phyloP scores from a whole-genome alignment of 768 basidiomycete genomes.

The Lactarius vividus region DNA sequence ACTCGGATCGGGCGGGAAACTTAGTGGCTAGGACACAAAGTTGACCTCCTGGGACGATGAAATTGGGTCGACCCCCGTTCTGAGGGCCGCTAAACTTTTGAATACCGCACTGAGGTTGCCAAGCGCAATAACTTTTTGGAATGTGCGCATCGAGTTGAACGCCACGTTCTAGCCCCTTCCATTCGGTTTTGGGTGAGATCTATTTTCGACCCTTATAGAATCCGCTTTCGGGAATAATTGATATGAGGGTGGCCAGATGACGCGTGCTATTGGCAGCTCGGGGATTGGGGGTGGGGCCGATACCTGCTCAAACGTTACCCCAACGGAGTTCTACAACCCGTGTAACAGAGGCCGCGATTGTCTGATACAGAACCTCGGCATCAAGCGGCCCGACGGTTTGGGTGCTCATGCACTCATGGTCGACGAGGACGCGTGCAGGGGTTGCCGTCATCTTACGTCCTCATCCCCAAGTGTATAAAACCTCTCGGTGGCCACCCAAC shows the following conservation, averaged over 20 bases:
- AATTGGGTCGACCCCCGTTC: not conserved
- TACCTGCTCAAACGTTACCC: not conserved
- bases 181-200: constrained; percentile 3
- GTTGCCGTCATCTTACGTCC: constrained; percentile 12
- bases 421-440: not conserved
- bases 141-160: not conserved
- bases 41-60: not conserved
- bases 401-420: not conserved
- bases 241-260: not conserved
- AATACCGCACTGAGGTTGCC: not conserved
- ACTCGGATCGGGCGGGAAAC: constrained; percentile 14
- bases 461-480: constrained; percentile 7
- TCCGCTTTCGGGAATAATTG: not conserved
- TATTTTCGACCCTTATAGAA: not conserved
- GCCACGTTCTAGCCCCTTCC: not conserved
- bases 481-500: not conserved
- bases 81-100: not conserved
- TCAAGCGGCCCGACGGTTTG: constrained; percentile 1
- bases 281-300: constrained; percentile 12
- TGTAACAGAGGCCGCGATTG: not conserved
- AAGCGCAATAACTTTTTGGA: not conserved
- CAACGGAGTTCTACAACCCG: constrained; percentile 1
- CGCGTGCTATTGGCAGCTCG: not conserved
- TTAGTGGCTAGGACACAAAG: not conserved
- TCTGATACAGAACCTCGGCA: not conserved